Evolutionary conservation across 2,329 filamentous ascomycete species (phyloP).

Genomic region (Botrytis cinerea): DNA sequence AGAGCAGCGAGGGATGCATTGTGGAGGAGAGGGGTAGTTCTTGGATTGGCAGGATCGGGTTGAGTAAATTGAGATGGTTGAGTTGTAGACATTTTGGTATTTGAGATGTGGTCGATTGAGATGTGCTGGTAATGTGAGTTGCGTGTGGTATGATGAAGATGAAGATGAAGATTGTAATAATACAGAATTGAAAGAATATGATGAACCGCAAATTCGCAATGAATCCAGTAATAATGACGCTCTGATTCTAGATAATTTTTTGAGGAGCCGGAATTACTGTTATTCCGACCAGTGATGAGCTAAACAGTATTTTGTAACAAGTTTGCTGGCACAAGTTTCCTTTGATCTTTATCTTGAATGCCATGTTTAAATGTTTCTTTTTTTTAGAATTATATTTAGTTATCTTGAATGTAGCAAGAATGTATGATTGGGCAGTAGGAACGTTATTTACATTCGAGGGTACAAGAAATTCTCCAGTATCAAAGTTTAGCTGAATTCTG

Average conservation of each 20-base stretch:
- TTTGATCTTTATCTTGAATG: neutral
- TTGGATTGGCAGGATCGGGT: conserved; percentile 9
- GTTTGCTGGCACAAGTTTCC: neutral
- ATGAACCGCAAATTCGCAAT: neutral
- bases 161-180: neutral
- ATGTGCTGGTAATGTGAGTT: neutral
- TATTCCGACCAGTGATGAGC: neutral
- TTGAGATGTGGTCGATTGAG: too few relatives aligned
- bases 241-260: conserved; percentile 11
- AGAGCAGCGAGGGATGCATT: conserved; percentile 48
- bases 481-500: rapidly evolving
- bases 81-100: conserved; percentile 10
- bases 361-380: neutral
- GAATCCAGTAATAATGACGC: conserved; percentile 2
- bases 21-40: conserved; percentile 29
- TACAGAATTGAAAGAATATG: neutral
- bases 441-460: neutral
- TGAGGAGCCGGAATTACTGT: neutral
- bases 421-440: neutral
- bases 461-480: rapidly evolving
- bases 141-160: neutral
- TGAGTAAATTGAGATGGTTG: conserved; percentile 8
- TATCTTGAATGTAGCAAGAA: neutral
- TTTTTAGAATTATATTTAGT: neutral
- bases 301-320: neutral